These are phyloP conservation scores for Psilocybe cubensis DNA, from an alignment of 768 basidiomycete species.

Conservation along the genomic window DNA sequence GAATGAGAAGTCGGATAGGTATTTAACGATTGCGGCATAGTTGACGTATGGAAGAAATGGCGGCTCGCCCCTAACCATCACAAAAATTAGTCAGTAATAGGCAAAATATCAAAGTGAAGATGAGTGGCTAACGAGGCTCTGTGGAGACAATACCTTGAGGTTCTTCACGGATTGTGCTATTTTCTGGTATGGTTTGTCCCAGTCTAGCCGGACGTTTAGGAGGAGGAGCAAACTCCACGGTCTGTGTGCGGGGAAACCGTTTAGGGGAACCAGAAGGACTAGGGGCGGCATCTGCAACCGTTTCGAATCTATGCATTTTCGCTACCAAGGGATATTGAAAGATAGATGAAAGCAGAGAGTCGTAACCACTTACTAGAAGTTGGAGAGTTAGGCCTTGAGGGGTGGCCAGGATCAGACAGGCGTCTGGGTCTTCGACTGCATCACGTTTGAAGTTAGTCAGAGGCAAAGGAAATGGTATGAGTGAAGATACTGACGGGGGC, in stretches of 20 bases:
- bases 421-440: conserved; percentile 27
- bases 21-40: conserved; percentile 13
- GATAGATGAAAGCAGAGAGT: neutral
- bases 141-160: conserved; percentile 2
- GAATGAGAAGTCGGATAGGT: conserved; percentile 18
- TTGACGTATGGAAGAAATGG: conserved; percentile 1
- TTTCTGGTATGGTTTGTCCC: conserved; percentile 15
- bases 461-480: neutral
- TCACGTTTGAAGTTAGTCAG: neutral
- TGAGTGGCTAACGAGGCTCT: conserved; percentile 1
- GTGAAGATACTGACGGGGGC: conserved; percentile 15
- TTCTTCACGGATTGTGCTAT: conserved; percentile 7
- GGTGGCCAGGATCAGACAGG: conserved; percentile 39
- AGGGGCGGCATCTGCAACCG: conserved; percentile 25
- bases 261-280: conserved; percentile 18
- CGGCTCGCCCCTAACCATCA: conserved; percentile 11
- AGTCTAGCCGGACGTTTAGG: conserved; percentile 28
- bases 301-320: conserved; percentile 40
- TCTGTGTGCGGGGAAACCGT: conserved; percentile 41
- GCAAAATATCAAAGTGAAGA: neutral
- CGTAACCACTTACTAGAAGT: conserved; percentile 29
- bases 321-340: conserved; percentile 19
- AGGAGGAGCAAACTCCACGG: conserved; percentile 42
- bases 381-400: conserved; percentile 37
- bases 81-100: neutral